Conservation (phyloP, 208 protist species). For the Lotmaria passim region DNA sequence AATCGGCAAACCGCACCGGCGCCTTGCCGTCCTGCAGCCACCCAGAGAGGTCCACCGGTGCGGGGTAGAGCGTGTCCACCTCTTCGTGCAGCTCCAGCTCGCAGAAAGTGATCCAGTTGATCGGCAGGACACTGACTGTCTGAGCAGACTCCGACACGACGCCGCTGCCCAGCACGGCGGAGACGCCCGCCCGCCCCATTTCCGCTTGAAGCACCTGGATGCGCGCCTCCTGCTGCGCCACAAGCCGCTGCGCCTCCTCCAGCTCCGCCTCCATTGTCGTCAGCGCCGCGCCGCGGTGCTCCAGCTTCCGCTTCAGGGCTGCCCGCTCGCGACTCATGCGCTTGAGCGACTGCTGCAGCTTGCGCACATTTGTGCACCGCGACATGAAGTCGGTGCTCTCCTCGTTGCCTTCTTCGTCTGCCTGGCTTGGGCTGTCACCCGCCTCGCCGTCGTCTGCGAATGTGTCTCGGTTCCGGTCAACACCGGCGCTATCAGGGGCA, state of each 20-base stretch:
- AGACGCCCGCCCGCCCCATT: not conserved
- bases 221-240: slow-evolving; percentile 20
- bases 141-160: not conserved
- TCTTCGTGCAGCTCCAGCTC: slow-evolving; percentile 21
- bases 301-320: slow-evolving; percentile 27
- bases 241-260: slow-evolving; percentile 17
- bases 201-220: slow-evolving; percentile 12
- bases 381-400: slow-evolving; percentile 5
- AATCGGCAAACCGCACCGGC: slow-evolving; percentile 17
- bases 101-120: slow-evolving; percentile 17
- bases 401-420: not conserved
- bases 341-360: slow-evolving; percentile 31
- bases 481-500: not conserved
- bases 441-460: not conserved
- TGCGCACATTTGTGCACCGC: slow-evolving; percentile 20
- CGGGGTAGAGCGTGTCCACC: slow-evolving; percentile 19
- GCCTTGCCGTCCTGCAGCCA: slow-evolving; percentile 16
- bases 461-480: not conserved
- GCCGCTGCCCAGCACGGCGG: not conserved
- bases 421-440: not conserved
- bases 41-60: slow-evolving; percentile 14
- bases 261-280: slow-evolving; percentile 19
- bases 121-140: not conserved
- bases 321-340: slow-evolving; percentile 25
- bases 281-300: slow-evolving; percentile 18